Percentiles rank a stretch among this genome's conserved stretches.
These are phyloP conservation scores for Fraxinus pennsylvanica DNA, from an alignment of 257 asterid species.

Conservation along the genomic window DNA sequence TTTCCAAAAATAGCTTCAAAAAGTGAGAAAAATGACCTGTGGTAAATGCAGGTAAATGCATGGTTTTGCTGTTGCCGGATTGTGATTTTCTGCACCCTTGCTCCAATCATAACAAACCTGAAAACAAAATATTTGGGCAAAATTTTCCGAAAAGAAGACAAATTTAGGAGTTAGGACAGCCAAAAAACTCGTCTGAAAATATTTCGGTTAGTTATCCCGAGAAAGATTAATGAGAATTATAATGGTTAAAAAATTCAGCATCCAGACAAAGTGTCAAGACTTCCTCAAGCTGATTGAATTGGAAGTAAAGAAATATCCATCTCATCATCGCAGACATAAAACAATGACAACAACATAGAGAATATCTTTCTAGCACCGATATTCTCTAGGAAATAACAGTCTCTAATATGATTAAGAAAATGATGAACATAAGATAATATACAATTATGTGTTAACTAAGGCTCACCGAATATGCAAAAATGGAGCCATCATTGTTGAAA, in stretches of 20 bases:
- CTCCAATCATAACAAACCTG: conserved; percentile 97
- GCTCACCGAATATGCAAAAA: conserved; percentile 81
- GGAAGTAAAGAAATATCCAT: not conserved
- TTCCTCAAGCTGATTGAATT: not conserved
- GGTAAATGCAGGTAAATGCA: conserved; percentile 70
- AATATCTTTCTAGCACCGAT: not conserved
- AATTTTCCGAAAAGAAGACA: not conserved
- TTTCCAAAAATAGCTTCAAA: not conserved
- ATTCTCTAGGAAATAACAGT: not conserved
- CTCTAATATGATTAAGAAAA: conserved; percentile 1
- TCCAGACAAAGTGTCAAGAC: not conserved
- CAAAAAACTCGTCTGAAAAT: not conserved
- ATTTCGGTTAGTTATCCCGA: not conserved
- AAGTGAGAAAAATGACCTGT: conserved; percentile 46
- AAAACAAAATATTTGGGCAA: not conserved
- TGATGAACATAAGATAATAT: conserved; percentile 7
- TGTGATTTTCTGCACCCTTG: conserved; percentile 98
- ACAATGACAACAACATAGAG: not conserved
- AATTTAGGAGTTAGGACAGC: not conserved
- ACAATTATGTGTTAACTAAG: conserved; percentile 10
- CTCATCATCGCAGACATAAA: not conserved
- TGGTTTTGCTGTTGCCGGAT: conserved; percentile 81
- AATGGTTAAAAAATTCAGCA: not conserved
- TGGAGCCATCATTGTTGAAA: conserved; percentile 87
- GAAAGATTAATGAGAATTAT: no score